phyloP scores from a whole-genome alignment of 75 land plant species.

The Pinus taeda region DNA sequence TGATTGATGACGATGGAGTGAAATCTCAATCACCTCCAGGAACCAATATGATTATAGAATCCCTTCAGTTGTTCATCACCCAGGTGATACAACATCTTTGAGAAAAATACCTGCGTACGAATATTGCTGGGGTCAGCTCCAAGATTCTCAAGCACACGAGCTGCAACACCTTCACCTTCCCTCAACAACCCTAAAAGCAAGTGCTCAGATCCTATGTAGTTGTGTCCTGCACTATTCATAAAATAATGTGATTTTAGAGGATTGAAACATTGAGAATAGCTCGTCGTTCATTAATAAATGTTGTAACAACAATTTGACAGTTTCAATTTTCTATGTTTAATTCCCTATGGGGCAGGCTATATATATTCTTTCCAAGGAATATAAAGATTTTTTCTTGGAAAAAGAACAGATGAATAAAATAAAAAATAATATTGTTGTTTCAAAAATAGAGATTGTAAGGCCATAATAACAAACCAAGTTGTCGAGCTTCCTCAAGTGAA shows the following conservation, averaged over 20 bases:
- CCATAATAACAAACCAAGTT: slow-evolving; percentile 47
- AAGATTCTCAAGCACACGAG: slow-evolving; percentile 89
- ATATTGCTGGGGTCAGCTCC: slow-evolving; percentile 91
- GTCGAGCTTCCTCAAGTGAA: slow-evolving; percentile 86
- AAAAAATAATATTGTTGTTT: no score
- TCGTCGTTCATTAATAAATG: background rate
- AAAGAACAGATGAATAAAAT: no score
- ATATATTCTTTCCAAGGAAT: no score
- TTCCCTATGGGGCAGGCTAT: no score
- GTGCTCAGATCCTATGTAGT: slow-evolving; percentile 95
- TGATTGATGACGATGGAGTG: background rate
- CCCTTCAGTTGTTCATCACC: background rate
- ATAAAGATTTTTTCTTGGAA: no score
- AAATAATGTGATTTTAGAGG: slow-evolving; percentile 5
- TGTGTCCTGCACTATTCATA: slow-evolving; percentile 58
- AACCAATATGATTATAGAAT: background rate
- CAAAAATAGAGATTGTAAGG: background rate
- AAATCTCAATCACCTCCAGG: background rate
- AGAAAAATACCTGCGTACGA: slow-evolving; percentile 70
- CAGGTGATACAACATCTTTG: background rate
- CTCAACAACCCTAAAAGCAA: slow-evolving; percentile 79
- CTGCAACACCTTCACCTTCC: slow-evolving; percentile 97
- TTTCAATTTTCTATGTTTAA: no score
- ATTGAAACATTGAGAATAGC: background rate
- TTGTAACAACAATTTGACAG: background rate